phyloP scores from a whole-genome alignment of 768 basidiomycete genomes.

The Plicaturopsis crispa region DNA sequence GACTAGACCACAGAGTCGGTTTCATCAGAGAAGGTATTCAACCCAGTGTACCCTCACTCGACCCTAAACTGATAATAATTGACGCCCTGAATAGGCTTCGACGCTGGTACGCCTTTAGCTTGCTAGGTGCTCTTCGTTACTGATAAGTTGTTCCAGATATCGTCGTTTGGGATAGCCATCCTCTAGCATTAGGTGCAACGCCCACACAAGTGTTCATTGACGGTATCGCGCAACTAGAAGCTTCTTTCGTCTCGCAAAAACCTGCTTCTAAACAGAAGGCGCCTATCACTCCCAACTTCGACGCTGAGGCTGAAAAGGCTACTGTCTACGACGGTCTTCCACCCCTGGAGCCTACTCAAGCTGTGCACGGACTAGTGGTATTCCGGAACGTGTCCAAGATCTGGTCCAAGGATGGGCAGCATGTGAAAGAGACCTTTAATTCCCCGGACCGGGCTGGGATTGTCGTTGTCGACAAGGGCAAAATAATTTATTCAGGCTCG shows the following conservation, averaged over 20 bases:
- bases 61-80: no score
- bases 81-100: no score
- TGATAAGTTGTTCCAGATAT: conserved; percentile 38
- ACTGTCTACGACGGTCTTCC: conserved; percentile 68
- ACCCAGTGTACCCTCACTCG: no score
- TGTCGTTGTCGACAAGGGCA: conserved; percentile 36
- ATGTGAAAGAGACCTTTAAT: conserved; percentile 21
- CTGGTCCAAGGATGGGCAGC: conserved; percentile 19
- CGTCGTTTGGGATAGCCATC: conserved; percentile 81
- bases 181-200: conserved; percentile 78
- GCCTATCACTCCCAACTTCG: conserved; percentile 64
- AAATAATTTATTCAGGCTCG: conserved; percentile 34
- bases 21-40: conserved; percentile 54
- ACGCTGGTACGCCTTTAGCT: conserved; percentile 47
- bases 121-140: background rate
- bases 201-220: conserved; percentile 87
- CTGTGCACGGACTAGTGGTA: conserved; percentile 30
- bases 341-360: conserved; percentile 44
- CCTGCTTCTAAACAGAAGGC: conserved; percentile 31
- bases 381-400: conserved; percentile 61
- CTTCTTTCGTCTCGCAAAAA: conserved; percentile 44
- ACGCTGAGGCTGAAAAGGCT: conserved; percentile 55
- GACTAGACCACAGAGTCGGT: conserved; percentile 80
- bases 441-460: conserved; percentile 17
- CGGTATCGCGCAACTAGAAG: conserved; percentile 66